phyloP scores from a whole-genome alignment of 148 eudicot genomes.

The Vaccinium myrtillus region DNA sequence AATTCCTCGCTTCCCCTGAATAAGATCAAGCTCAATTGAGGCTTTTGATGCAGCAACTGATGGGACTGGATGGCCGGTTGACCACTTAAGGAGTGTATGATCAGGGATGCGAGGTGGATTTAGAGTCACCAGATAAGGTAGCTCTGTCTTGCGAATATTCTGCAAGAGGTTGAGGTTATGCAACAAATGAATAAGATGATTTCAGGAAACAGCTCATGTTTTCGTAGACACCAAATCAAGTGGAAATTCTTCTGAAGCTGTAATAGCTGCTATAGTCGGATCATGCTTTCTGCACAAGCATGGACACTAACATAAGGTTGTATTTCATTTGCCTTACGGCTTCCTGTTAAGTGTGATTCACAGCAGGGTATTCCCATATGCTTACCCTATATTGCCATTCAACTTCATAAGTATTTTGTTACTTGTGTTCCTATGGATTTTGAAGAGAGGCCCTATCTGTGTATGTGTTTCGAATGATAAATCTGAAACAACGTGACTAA shows the following conservation, averaged over 20 bases:
- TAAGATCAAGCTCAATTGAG: slow-evolving; percentile 53
- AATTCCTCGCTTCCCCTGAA: slow-evolving; percentile 93
- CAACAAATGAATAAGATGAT: neutral
- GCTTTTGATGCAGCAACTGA: slow-evolving; percentile 92
- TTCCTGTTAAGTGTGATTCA: neutral
- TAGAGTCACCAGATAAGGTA: slow-evolving; percentile 77
- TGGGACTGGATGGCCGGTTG: slow-evolving; percentile 87
- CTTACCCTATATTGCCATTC: neutral
- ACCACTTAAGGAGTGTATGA: slow-evolving; percentile 71
- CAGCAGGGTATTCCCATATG: neutral
- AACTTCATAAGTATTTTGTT: neutral
- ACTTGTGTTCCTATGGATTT: neutral
- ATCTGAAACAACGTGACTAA: neutral
- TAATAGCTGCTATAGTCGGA: neutral
- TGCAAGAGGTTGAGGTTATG: slow-evolving; percentile 31
- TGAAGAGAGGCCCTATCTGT: neutral
- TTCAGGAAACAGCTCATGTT: slow-evolving; percentile 8
- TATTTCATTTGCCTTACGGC: neutral
- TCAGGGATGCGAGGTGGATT: slow-evolving; percentile 73
- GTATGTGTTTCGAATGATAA: neutral
- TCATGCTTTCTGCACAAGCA: neutral
- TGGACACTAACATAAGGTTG: neutral
- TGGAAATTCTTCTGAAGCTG: neutral
- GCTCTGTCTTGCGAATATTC: slow-evolving; percentile 56
- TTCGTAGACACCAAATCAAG: neutral